These are phyloP conservation scores for Trichoderma sp. DNA, from an alignment of 2,329 filamentous ascomycete genomes.

Conservation along the genomic window DNA sequence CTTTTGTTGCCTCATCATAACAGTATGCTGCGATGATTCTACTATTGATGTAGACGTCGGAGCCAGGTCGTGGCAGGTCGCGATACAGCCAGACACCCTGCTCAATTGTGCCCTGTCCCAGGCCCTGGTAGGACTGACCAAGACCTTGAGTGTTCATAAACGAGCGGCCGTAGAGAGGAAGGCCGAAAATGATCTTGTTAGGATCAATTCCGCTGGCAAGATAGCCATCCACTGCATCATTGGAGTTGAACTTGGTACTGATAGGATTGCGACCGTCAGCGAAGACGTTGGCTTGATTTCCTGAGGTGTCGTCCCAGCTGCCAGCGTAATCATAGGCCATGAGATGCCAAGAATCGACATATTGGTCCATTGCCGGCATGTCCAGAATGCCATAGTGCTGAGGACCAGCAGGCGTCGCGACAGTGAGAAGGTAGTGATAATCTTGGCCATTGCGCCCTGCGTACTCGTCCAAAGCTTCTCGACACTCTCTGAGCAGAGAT, in stretches of 20 bases:
- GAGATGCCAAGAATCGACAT: conserved; percentile 62
- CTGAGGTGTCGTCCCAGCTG: conserved; percentile 64
- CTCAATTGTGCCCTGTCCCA: conserved; percentile 62
- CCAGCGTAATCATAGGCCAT: conserved; percentile 76
- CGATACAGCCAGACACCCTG: conserved; percentile 74
- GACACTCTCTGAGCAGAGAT: conserved; percentile 48
- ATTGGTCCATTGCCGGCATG: conserved; percentile 57
- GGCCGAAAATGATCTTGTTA: conserved; percentile 72
- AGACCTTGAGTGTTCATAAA: conserved; percentile 71
- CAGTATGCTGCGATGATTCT: conserved; percentile 69
- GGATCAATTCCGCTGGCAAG: conserved; percentile 59
- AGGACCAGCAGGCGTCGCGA: conserved; percentile 54
- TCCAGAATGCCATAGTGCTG: conserved; percentile 56
- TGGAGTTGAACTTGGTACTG: conserved; percentile 70
- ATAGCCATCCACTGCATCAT: conserved; percentile 61
- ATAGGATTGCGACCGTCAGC: conserved; percentile 53
- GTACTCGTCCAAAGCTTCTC: conserved; percentile 50
- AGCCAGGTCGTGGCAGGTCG: conserved; percentile 65
- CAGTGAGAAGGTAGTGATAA: conserved; percentile 56
- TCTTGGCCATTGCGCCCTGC: conserved; percentile 44
- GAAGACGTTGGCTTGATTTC: conserved; percentile 73
- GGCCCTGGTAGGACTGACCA: conserved; percentile 64
- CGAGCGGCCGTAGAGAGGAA: conserved; percentile 79
- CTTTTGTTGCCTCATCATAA: conserved; percentile 62
- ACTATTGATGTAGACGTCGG: conserved; percentile 60